A percentile compares a stretch with the other conserved stretches of the same genome.
These are phyloP conservation scores for Talaromyces sp. DNA, from an alignment of 2,329 filamentous ascomycete species.

Conservation along the genomic window DNA sequence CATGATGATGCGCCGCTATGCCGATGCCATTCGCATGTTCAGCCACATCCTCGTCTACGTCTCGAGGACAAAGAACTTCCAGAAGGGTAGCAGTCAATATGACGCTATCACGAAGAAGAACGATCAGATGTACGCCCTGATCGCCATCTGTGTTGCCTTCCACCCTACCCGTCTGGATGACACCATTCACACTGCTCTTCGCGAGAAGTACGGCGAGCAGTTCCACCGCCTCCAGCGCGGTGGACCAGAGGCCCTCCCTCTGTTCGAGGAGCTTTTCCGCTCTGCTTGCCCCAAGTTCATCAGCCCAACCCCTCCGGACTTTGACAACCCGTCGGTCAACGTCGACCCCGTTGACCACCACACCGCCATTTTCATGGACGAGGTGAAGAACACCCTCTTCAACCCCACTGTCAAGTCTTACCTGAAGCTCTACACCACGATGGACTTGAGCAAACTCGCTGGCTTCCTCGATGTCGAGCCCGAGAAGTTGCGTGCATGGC, in stretches of 20 bases:
- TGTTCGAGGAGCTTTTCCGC: conserved; percentile 98
- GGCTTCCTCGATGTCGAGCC: conserved; percentile 95
- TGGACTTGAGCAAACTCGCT: conserved; percentile 97
- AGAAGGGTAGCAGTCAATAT: conserved; percentile 86
- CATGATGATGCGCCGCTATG: conserved; percentile 99
- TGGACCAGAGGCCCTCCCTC: conserved; percentile 86
- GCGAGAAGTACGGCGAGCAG: conserved; percentile 99
- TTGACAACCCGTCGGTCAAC: conserved; percentile 94
- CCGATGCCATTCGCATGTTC: conserved; percentile 99
- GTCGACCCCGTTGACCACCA: conserved; percentile 97
- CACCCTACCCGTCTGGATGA: conserved; percentile 95
- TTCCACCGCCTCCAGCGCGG: conserved; percentile 94
- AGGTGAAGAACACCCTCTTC: conserved; percentile 99
- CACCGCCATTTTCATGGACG: conserved; percentile 96
- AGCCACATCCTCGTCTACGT: conserved; percentile 99
- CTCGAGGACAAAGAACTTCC: conserved; percentile 99
- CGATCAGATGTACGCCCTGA: conserved; percentile 98
- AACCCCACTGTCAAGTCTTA: conserved; percentile 97
- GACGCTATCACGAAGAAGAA: conserved; percentile 99
- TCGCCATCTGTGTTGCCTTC: conserved; percentile 98
- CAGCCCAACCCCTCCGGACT: conserved; percentile 92
- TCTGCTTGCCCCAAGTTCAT: conserved; percentile 99
- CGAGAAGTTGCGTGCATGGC: conserved; percentile 90
- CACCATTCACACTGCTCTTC: conserved; percentile 95
- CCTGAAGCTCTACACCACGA: conserved; percentile 97